Evolutionary conservation across 116 monocot genomes (phyloP), one percentile per base, ranked within the genome.

Genomic region (Papilionanthe hybrid): DNA sequence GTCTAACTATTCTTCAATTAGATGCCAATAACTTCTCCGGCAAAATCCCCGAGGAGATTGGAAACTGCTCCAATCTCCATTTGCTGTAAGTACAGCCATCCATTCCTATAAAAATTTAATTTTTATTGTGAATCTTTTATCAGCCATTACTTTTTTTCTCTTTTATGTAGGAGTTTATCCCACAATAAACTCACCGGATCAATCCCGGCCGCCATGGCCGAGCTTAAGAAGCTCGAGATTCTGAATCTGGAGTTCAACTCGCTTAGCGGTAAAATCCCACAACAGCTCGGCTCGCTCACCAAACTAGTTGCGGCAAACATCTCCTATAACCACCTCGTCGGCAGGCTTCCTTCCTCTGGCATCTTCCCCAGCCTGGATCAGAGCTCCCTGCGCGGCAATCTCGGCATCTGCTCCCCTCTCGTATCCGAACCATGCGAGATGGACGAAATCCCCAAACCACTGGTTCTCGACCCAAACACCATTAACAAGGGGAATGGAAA

Each of bases 401-500:
- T 92, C 22, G 92, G 92, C 79, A 78, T 95, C 65, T 95, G 95
- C 87, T 86, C 89, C 48, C 92, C 90, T 1, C 87, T 92, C 28
- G 87, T 95, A 5, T 19, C 79, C 2, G 90, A 90, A 55, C 95
- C 95, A 3, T 95, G 95, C 81, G 84, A 76, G 76, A 92, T 95
- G 90, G 77, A 92, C 41, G 77, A 92, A 32, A 85, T 89, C 4
- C 95, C 95, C 30, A 95, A 95, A 72, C 95, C 95, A 0, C 65
- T 95, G 23, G 95, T 95, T 68, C 90, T 95, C 71, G 92, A 95
- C 85, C 94, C 94, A 30, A 80, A 92, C 57, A 84, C 85, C 19
- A 50, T 72, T 41, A 75, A 55, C 48, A 80, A 77, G 7, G 84
- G 69, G 2, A 53, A 80, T 29, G 37, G 72, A 18, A 42, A 73